A percentile compares a stretch with the other conserved stretches of the same genome.
phyloP scores from a whole-genome alignment of 805 yeast species.

The Kodamaea jinghongensis region DNA sequence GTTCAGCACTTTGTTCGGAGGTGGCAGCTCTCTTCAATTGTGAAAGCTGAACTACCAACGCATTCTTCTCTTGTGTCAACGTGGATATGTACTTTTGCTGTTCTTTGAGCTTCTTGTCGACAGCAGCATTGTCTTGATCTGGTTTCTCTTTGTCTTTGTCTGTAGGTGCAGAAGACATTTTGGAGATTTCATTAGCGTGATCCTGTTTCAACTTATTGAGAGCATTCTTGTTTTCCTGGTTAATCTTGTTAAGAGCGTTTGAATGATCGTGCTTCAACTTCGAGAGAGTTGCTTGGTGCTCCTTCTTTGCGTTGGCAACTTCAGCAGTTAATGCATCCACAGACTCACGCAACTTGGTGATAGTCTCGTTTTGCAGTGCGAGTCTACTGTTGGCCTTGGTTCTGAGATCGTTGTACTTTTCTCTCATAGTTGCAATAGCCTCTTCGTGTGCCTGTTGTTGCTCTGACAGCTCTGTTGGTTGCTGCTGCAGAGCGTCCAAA shows the following conservation, averaged over 20 bases:
- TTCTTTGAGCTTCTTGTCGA: slow-evolving; percentile 10
- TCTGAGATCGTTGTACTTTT: slow-evolving; percentile 30
- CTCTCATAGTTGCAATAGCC: slow-evolving; percentile 28
- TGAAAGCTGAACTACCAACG: slow-evolving; percentile 14
- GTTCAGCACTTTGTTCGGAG: slow-evolving; percentile 10
- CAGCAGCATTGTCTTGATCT: slow-evolving; percentile 8
- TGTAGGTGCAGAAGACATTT: slow-evolving; percentile 1
- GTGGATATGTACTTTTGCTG: slow-evolving; percentile 4
- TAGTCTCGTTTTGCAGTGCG: slow-evolving; percentile 23
- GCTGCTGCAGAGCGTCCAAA: slow-evolving; percentile 46
- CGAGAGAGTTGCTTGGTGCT: slow-evolving; percentile 1
- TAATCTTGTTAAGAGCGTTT: slow-evolving; percentile 2
- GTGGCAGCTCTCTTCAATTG: slow-evolving; percentile 19
- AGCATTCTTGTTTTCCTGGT: slow-evolving; percentile 6
- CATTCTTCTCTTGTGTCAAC: slow-evolving; percentile 15
- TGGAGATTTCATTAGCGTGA: slow-evolving; percentile 7
- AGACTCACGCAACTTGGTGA: slow-evolving; percentile 24
- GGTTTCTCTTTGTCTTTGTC: slow-evolving; percentile 12
- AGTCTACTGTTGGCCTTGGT: slow-evolving; percentile 25
- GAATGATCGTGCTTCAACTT: slow-evolving; percentile 6
- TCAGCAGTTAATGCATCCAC: slow-evolving; percentile 23
- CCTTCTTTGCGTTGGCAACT: slow-evolving; percentile 14
- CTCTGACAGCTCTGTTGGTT: slow-evolving; percentile 11
- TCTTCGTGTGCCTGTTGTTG: slow-evolving; percentile 10
- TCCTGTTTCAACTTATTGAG: slow-evolving; percentile 1